A percentile compares a stretch with the other conserved stretches of the same genome.
Conservation (phyloP, 106 monocot genomes). For the Acanthochlamys bracteata region DNA sequence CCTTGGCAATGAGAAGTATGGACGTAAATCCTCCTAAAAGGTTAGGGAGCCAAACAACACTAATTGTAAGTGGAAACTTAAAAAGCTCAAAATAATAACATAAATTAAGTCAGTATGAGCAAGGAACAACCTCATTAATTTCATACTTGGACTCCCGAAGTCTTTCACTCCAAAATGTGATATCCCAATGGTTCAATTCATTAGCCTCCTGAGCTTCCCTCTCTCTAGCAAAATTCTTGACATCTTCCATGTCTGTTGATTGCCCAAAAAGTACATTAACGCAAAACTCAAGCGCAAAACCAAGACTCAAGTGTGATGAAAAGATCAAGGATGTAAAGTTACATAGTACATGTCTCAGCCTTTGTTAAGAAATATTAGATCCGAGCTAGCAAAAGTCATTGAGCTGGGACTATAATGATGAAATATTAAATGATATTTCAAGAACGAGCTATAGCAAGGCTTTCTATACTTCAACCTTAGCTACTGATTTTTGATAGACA, state of each 20-base stretch:
- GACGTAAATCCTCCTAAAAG: slow-evolving; percentile 87
- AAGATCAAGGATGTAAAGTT: too few species aligned
- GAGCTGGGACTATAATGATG: too few species aligned
- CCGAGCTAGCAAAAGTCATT: too few species aligned
- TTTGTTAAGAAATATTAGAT: too few species aligned
- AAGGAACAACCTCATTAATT: slow-evolving; percentile 71
- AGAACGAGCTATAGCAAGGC: too few species aligned
- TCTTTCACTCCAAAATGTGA: slow-evolving; percentile 93
- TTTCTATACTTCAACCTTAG: too few species aligned
- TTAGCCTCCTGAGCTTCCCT: slow-evolving; percentile 70
- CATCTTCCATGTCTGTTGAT: slow-evolving; percentile 74
- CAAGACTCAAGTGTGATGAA: too few species aligned
- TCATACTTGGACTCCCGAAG: slow-evolving; percentile 90
- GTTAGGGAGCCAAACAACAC: not conserved
- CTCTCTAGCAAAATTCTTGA: slow-evolving; percentile 67
- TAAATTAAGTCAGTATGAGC: not conserved
- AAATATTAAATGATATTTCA: too few species aligned
- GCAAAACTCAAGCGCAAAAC: too few species aligned
- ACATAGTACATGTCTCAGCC: too few species aligned
- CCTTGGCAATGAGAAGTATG: slow-evolving; percentile 87
- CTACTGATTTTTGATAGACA: too few species aligned
- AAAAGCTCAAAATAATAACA: not conserved
- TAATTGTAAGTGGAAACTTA: not conserved
- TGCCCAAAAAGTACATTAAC: slow-evolving; percentile 1
- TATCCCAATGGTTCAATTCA: slow-evolving; percentile 82